Conservation (phyloP, 371 early-diverging fungal genomes). For the Fennellomyces sp. region DNA sequence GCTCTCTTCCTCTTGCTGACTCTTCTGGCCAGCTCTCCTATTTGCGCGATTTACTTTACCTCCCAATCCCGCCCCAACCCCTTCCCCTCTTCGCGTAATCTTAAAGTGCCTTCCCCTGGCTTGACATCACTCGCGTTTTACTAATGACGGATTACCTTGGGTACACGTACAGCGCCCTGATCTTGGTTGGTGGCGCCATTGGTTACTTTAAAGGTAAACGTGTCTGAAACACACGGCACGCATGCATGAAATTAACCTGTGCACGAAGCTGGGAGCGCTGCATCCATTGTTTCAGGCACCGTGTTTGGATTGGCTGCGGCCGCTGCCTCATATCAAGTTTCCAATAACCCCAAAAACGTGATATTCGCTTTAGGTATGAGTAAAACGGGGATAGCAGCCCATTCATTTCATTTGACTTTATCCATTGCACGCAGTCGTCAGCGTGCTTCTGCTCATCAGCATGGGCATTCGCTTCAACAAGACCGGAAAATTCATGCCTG, state of each 20-base stretch:
- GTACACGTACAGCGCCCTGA: conserved; percentile 36
- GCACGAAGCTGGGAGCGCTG: conserved; percentile 41
- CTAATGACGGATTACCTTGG: conserved; percentile 47
- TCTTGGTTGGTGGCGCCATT: conserved; percentile 44
- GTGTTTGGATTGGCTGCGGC: conserved; percentile 43
- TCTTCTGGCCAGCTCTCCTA: too few relatives aligned
- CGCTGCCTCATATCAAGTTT: conserved; percentile 47
- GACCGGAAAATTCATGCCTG: conserved; percentile 67
- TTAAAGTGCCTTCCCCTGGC: too few relatives aligned
- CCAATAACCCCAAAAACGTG: conserved; percentile 47
- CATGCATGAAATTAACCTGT: neutral
- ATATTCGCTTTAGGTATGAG: conserved; percentile 47
- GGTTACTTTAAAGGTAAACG: conserved; percentile 50
- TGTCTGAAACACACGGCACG: neutral
- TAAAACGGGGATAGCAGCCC: too few relatives aligned
- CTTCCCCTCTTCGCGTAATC: too few relatives aligned
- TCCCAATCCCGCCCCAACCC: too few relatives aligned
- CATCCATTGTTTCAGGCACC: conserved; percentile 47
- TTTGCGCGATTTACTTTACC: too few relatives aligned
- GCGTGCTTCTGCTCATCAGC: conserved; percentile 45
- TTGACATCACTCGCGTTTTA: neutral
- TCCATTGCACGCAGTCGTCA: conserved; percentile 26
- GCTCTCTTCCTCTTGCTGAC: neutral
- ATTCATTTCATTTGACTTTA: neutral
- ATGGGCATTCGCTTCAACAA: conserved; percentile 62